These are phyloP conservation scores for Candida insectorum DNA, from an alignment of 805 yeast species.

Conservation along the genomic window DNA sequence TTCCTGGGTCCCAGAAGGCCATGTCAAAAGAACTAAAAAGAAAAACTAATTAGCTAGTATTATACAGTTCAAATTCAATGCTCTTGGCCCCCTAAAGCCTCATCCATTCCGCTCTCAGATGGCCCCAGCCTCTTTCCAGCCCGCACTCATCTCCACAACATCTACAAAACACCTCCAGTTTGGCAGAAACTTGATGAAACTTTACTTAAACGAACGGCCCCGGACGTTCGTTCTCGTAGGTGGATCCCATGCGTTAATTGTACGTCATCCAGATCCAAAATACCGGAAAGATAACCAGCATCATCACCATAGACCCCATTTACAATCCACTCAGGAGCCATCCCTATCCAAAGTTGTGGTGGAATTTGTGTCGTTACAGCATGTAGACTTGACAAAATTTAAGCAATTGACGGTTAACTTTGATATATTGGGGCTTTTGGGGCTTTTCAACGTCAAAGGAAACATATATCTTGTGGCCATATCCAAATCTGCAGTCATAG, in stretches of 20 bases:
- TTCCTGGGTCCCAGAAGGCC: conserved; percentile 59
- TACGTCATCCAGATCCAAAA: conserved; percentile 46
- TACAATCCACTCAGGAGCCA: neutral
- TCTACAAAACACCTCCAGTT: too few relatives aligned
- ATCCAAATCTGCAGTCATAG: conserved; percentile 52
- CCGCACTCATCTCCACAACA: too few relatives aligned
- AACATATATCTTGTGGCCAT: conserved; percentile 57
- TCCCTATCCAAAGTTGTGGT: conserved; percentile 36
- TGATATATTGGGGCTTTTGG: conserved; percentile 53
- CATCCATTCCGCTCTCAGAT: too few relatives aligned
- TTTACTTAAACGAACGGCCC: conserved; percentile 61
- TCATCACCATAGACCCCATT: conserved; percentile 3
- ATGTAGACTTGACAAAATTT: conserved; percentile 37
- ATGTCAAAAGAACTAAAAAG: conserved; percentile 37
- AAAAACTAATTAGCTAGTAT: conserved; percentile 20
- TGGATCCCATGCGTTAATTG: conserved; percentile 54
- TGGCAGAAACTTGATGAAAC: conserved; percentile 57
- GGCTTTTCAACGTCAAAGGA: conserved; percentile 54
- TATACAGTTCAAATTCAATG: too few relatives aligned
- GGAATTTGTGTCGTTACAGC: conserved; percentile 47
- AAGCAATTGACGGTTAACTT: conserved; percentile 39
- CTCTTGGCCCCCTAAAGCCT: too few relatives aligned
- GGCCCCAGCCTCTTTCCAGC: too few relatives aligned
- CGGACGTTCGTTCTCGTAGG: conserved; percentile 67
- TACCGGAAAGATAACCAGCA: conserved; percentile 11